These are phyloP conservation scores for Withania somnifera DNA, from an alignment of 305 asterid species.

Conservation along the genomic window DNA sequence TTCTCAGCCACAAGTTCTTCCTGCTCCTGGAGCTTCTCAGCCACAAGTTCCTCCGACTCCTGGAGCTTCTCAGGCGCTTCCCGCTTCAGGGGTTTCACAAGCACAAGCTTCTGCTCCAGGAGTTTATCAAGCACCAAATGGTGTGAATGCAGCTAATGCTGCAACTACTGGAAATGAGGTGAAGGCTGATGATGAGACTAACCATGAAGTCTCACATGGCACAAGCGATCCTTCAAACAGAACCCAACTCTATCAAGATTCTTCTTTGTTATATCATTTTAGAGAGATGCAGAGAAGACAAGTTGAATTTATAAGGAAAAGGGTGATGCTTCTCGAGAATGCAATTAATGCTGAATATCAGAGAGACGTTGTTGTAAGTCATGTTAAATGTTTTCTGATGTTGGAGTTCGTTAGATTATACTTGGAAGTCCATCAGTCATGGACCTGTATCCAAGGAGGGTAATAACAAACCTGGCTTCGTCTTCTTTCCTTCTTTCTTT, in stretches of 20 bases:
- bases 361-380: constrained; percentile 59
- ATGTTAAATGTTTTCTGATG: constrained; percentile 2
- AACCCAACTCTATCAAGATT: constrained; percentile 62
- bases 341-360: constrained; percentile 69
- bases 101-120: constrained; percentile 24
- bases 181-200: constrained; percentile 32
- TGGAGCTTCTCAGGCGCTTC: constrained; percentile 32
- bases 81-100: constrained; percentile 50
- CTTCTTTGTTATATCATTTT: constrained; percentile 48
- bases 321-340: constrained; percentile 88
- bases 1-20: constrained; percentile 36
- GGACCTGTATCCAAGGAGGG: too few relatives aligned
- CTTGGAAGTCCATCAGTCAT: neutral
- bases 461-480: neutral
- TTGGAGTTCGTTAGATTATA: neutral
- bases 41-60: constrained; percentile 20
- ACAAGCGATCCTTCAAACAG: constrained; percentile 45
- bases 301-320: constrained; percentile 86
- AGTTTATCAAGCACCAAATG: constrained; percentile 32
- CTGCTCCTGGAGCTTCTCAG: constrained; percentile 34
- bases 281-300: constrained; percentile 95
- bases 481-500: neutral
- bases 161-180: constrained; percentile 45
- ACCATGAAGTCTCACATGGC: constrained; percentile 47
- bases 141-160: constrained; percentile 29